These are phyloP conservation scores for Chlamydomonas urium DNA, from an alignment of 139 green algal genomes.

Conservation along the genomic window DNA sequence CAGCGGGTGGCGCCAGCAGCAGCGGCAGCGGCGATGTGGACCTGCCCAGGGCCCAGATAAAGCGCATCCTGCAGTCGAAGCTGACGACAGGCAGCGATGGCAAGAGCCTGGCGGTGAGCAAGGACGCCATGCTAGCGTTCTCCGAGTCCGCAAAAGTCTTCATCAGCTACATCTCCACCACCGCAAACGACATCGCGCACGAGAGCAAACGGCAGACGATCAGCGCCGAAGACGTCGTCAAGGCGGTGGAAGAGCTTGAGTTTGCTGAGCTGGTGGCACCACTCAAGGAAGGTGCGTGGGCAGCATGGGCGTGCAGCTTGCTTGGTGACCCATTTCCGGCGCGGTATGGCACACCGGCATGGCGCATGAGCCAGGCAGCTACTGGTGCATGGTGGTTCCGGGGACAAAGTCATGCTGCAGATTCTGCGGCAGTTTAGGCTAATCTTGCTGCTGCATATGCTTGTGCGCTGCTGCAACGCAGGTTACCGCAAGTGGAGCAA, in stretches of 20 bases:
- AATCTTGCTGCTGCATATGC: background rate
- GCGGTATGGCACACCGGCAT: background rate
- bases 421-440: background rate
- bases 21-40: too few species aligned
- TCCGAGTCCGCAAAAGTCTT: slow-evolving; percentile 81
- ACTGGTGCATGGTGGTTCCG: background rate
- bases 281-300: slow-evolving; percentile 61
- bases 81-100: slow-evolving; percentile 43
- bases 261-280: slow-evolving; percentile 70
- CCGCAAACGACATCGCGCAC: slow-evolving; percentile 80
- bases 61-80: slow-evolving; percentile 74
- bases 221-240: slow-evolving; percentile 73
- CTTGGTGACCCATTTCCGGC: background rate
- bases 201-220: slow-evolving; percentile 80
- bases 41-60: slow-evolving; percentile 71
- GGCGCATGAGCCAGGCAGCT: background rate
- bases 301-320: slow-evolving; percentile 37
- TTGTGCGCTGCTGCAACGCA: background rate
- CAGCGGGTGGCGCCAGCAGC: too few species aligned
- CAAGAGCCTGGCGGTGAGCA: slow-evolving; percentile 56
- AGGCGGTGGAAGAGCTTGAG: slow-evolving; percentile 72
- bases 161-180: slow-evolving; percentile 79
- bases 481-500: slow-evolving; percentile 14
- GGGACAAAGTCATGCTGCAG: background rate
- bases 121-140: slow-evolving; percentile 76